Percentiles rank a stretch among this genome's conserved stretches.
These are phyloP conservation scores for Zygoascus meyerae DNA, from an alignment of 1,139 yeast species.

Conservation along the genomic window DNA sequence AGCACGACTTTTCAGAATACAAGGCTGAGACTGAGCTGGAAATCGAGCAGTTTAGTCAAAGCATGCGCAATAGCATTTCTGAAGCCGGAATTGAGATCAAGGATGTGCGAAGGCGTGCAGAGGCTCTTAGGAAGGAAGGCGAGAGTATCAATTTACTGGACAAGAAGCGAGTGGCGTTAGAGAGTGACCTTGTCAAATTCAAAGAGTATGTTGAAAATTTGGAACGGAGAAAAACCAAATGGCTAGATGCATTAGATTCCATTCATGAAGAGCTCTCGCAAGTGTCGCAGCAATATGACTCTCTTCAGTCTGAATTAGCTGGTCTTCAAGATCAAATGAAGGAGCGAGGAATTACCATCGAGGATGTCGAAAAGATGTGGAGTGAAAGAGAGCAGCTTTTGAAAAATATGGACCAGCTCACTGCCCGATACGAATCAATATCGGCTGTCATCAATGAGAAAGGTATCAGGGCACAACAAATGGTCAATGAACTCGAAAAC, in stretches of 20 bases:
- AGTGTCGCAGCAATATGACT: constrained; percentile 42
- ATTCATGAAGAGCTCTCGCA: constrained; percentile 49
- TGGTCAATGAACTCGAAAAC: constrained; percentile 47
- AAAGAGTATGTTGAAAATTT: constrained; percentile 64
- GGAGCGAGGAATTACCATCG: constrained; percentile 53
- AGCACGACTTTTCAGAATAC: constrained; percentile 49
- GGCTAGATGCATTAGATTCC: constrained; percentile 54
- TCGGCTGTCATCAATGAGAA: constrained; percentile 39
- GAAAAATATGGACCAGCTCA: constrained; percentile 49
- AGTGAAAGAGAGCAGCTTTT: constrained; percentile 55
- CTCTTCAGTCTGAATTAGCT: constrained; percentile 43
- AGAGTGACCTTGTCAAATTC: constrained; percentile 66
- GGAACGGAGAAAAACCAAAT: constrained; percentile 56
- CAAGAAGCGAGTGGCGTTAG: constrained; percentile 57
- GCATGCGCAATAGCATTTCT: constrained; percentile 40
- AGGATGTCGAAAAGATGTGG: constrained; percentile 57
- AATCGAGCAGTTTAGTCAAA: constrained; percentile 43
- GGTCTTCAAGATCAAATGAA: constrained; percentile 45
- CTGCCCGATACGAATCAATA: constrained; percentile 39
- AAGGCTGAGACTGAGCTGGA: constrained; percentile 53
- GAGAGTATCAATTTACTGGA: constrained; percentile 43
- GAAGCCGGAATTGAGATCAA: constrained; percentile 39
- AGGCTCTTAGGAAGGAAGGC: constrained; percentile 34
- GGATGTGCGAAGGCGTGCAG: constrained; percentile 31
- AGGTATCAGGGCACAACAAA: constrained; percentile 44